A percentile compares a stretch with the other conserved stretches of the same genome.
Evolutionary conservation across 2,329 filamentous ascomycete genomes (phyloP).

Genomic region (Hypoxylon sp.): DNA sequence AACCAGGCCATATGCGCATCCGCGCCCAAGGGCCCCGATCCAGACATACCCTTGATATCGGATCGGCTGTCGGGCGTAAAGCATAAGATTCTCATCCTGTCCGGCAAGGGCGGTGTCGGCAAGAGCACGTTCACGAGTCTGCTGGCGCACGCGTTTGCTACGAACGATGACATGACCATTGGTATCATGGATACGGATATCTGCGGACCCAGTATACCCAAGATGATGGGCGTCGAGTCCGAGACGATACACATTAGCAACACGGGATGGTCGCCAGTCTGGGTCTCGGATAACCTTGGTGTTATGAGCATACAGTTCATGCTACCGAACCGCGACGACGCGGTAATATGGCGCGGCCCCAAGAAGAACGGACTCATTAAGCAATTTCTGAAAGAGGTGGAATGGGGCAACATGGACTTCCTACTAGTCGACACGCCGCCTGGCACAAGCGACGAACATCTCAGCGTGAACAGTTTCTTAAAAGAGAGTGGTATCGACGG

Average conservation of each 20-base stretch:
- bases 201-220: conserved; percentile 94
- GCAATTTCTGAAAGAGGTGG: conserved; percentile 96
- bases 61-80: conserved; percentile 82
- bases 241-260: conserved; percentile 94
- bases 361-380: conserved; percentile 99
- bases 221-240: conserved; percentile 97
- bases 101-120: conserved; percentile 95
- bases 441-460: conserved; percentile 93
- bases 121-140: conserved; percentile 95
- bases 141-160: conserved; percentile 88
- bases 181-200: conserved; percentile 99
- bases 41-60: conserved; percentile 90
- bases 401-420: conserved; percentile 96
- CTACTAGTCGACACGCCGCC: conserved; percentile 95
- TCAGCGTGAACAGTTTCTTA: conserved; percentile 91
- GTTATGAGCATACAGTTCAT: conserved; percentile 99
- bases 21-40: conserved; percentile 93
- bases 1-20: conserved; percentile 97
- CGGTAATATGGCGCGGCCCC: conserved; percentile 95
- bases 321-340: conserved; percentile 92
- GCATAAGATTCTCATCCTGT: conserved; percentile 93
- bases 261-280: conserved; percentile 93
- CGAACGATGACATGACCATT: conserved; percentile 80
- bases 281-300: conserved; percentile 92
- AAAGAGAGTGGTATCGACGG: conserved; percentile 94